phyloP scores from a whole-genome alignment of 352 stramenopile species.

The Phytophthora sansomeana region DNA sequence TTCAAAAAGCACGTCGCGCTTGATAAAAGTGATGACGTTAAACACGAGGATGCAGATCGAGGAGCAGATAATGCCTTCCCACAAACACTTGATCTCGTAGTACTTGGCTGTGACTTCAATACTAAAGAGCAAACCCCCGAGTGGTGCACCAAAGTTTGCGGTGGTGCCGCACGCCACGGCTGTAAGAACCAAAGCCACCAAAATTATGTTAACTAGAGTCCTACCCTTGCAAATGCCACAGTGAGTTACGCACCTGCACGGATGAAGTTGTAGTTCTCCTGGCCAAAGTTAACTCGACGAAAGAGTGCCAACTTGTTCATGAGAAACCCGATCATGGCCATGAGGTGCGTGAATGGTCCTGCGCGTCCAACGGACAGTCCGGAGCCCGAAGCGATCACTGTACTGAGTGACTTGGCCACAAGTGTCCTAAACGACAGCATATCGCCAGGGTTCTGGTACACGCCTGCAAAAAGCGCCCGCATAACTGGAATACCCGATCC shows the following conservation, averaged over 20 bases:
- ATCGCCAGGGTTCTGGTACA: slow-evolving; percentile 82
- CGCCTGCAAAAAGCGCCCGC: slow-evolving; percentile 80
- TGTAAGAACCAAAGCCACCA: slow-evolving; percentile 7
- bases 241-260: slow-evolving; percentile 51
- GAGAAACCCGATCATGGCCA: slow-evolving; percentile 77
- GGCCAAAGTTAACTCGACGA: slow-evolving; percentile 74
- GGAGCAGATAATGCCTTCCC: slow-evolving; percentile 87
- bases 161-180: slow-evolving; percentile 84
- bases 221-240: background rate
- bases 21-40: slow-evolving; percentile 83
- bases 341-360: slow-evolving; percentile 81
- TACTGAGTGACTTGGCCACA: slow-evolving; percentile 75
- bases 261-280: slow-evolving; percentile 81
- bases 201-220: background rate
- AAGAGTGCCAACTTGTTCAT: slow-evolving; percentile 73
- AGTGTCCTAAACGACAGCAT: slow-evolving; percentile 80
- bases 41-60: slow-evolving; percentile 85
- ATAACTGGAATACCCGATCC: slow-evolving; percentile 86
- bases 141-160: slow-evolving; percentile 80
- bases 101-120: slow-evolving; percentile 89
- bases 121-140: slow-evolving; percentile 83
- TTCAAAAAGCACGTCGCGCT: slow-evolving; percentile 82
- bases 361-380: slow-evolving; percentile 76
- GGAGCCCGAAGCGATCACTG: slow-evolving; percentile 70
- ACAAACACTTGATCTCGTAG: slow-evolving; percentile 89